These are phyloP conservation scores for Saccharomycopsis fermentans DNA, from an alignment of 805 yeast genomes.

Conservation along the genomic window DNA sequence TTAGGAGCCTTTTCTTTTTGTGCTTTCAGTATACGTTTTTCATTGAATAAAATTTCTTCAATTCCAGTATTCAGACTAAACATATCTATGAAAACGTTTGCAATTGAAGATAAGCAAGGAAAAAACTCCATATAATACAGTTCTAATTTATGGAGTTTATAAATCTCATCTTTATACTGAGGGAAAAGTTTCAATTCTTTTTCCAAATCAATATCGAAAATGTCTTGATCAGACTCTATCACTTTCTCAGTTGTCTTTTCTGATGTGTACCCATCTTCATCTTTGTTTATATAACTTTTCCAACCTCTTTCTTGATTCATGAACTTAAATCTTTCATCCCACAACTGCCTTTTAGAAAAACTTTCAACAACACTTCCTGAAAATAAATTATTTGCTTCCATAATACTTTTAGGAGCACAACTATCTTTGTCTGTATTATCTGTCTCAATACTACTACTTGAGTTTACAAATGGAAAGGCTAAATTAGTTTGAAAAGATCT, in stretches of 20 bases:
- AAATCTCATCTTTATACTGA: constrained; percentile 27
- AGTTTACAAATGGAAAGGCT: constrained; percentile 58
- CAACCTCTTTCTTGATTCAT: constrained; percentile 68
- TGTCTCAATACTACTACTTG: constrained; percentile 24
- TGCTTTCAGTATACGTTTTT: constrained; percentile 25
- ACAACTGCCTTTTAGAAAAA: constrained; percentile 58
- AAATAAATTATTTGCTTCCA: constrained; percentile 68
- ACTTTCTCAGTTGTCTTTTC: constrained; percentile 25
- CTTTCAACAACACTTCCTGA: constrained; percentile 53
- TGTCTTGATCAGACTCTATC: constrained; percentile 18
- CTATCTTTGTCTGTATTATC: constrained; percentile 28
- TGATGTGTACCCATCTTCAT: constrained; percentile 24
- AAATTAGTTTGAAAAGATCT: constrained; percentile 56
- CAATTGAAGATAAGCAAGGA: constrained; percentile 50
- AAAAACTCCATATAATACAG: constrained; percentile 43
- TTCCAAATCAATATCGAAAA: constrained; percentile 25
- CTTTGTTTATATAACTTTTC: constrained; percentile 22
- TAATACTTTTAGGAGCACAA: constrained; percentile 62
- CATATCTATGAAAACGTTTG: constrained; percentile 52
- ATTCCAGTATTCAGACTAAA: not conserved
- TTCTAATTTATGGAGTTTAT: constrained; percentile 47
- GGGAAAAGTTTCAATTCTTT: constrained; percentile 29
- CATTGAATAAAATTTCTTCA: constrained; percentile 32
- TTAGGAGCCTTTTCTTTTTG: constrained; percentile 1
- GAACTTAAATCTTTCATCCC: constrained; percentile 61